Conservation (phyloP, 2,329 filamentous ascomycete species). For the Cyphellophora europaea region DNA sequence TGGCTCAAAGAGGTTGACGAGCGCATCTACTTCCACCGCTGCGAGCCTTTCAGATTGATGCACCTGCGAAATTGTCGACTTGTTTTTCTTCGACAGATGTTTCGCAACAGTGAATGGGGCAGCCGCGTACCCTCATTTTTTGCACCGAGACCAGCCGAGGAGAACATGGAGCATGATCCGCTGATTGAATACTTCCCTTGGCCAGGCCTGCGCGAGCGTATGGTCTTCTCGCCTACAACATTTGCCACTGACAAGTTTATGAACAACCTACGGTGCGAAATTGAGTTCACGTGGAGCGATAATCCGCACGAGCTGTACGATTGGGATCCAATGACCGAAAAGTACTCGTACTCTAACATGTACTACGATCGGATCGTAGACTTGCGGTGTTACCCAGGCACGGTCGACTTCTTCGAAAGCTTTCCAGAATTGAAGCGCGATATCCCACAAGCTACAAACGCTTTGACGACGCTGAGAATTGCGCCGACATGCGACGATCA, state of each 20-base stretch:
- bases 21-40: slow-evolving; percentile 3
- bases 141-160: slow-evolving; percentile 1
- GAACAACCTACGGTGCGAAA: slow-evolving; percentile 1
- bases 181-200: slow-evolving; percentile 18
- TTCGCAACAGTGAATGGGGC: neutral
- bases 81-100: slow-evolving; percentile 2
- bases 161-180: slow-evolving; percentile 4
- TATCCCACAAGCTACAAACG: neutral
- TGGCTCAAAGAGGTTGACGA: slow-evolving; percentile 7
- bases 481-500: no score
- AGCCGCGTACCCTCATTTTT: slow-evolving; percentile 1
- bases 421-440: slow-evolving; percentile 4
- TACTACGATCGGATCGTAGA: slow-evolving; percentile 1
- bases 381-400: slow-evolving; percentile 2
- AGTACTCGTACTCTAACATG: slow-evolving; percentile 3
- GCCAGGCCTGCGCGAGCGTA: slow-evolving; percentile 22
- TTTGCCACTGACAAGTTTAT: slow-evolving; percentile 6
- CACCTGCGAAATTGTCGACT: slow-evolving; percentile 3
- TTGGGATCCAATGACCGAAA: neutral
- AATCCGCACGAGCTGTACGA: slow-evolving; percentile 1
- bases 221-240: slow-evolving; percentile 3
- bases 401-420: slow-evolving; percentile 3
- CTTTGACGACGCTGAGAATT: neutral
- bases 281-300: slow-evolving; percentile 1
- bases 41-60: slow-evolving; percentile 3